These are phyloP conservation scores for Aspergillus ruber DNA, from an alignment of 2,329 filamentous ascomycete genomes.

Conservation along the genomic window DNA sequence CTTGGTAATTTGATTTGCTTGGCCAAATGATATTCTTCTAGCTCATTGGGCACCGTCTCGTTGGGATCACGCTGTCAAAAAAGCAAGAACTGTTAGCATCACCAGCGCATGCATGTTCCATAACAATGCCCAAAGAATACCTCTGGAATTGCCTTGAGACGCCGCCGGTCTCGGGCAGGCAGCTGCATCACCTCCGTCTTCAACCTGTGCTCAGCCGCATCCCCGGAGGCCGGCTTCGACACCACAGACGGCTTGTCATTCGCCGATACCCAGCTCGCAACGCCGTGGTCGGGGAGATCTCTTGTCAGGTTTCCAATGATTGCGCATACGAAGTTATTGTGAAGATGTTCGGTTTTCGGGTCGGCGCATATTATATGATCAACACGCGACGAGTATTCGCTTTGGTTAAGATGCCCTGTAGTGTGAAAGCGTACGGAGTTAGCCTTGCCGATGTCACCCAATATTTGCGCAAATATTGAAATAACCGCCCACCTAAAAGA, in stretches of 20 bases:
- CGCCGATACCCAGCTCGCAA: slow-evolving; percentile 59
- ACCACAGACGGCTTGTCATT: slow-evolving; percentile 48
- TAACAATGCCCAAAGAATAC: slow-evolving; percentile 24
- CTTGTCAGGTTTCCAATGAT: slow-evolving; percentile 54
- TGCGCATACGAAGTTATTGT: slow-evolving; percentile 56
- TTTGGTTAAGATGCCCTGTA: slow-evolving; percentile 54
- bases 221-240: slow-evolving; percentile 48
- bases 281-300: slow-evolving; percentile 56
- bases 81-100: slow-evolving; percentile 6
- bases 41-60: slow-evolving; percentile 24
- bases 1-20: slow-evolving; percentile 49
- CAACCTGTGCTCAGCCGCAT: slow-evolving; percentile 56
- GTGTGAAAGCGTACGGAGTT: slow-evolving; percentile 3
- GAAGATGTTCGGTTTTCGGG: slow-evolving; percentile 50
- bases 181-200: slow-evolving; percentile 61
- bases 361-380: slow-evolving; percentile 50
- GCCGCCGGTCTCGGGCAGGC: slow-evolving; percentile 52
- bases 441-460: not conserved
- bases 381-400: slow-evolving; percentile 53
- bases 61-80: slow-evolving; percentile 30
- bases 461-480: not conserved
- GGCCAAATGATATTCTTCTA: slow-evolving; percentile 40
- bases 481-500: slow-evolving; percentile 44
- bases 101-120: not conserved
- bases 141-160: slow-evolving; percentile 50